Percentiles rank a stretch among this genome's conserved stretches.
Conservation (phyloP, 768 basidiomycete genomes). For the Pleurotus tuber-regium region DNA sequence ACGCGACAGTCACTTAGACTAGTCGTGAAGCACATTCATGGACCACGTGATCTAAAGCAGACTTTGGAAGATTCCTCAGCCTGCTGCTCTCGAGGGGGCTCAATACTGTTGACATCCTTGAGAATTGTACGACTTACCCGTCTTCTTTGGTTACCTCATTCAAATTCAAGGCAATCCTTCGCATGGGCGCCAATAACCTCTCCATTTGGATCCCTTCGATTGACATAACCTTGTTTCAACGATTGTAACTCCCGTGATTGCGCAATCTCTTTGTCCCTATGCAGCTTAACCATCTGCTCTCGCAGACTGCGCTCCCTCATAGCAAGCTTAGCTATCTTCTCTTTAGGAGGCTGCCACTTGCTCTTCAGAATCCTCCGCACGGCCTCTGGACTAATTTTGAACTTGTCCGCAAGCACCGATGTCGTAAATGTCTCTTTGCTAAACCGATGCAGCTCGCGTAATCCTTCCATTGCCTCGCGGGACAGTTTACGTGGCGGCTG, state of each 20-base stretch:
- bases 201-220: background rate
- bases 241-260: constrained; percentile 2
- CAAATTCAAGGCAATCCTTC: constrained; percentile 10
- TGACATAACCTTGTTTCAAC: background rate
- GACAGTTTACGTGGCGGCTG: constrained; percentile 77
- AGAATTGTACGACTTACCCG: no score
- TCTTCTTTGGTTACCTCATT: no score
- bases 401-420: constrained; percentile 68
- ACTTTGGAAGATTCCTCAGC: no score
- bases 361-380: constrained; percentile 78
- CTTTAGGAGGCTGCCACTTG: constrained; percentile 61
- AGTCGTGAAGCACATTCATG: no score
- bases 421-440: constrained; percentile 67
- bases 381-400: constrained; percentile 79
- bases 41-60: no score
- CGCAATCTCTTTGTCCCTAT: constrained; percentile 4
- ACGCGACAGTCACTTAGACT: no score
- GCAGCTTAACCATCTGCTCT: constrained; percentile 34
- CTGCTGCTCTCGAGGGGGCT: no score
- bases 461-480: constrained; percentile 79
- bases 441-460: constrained; percentile 62
- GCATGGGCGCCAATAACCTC: constrained; percentile 7
- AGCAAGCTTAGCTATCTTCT: constrained; percentile 46
- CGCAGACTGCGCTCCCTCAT: constrained; percentile 48
- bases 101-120: no score